Evolutionary conservation across 2,329 filamentous ascomycete genomes (phyloP).

Genomic region (Fusarium hainanense): DNA sequence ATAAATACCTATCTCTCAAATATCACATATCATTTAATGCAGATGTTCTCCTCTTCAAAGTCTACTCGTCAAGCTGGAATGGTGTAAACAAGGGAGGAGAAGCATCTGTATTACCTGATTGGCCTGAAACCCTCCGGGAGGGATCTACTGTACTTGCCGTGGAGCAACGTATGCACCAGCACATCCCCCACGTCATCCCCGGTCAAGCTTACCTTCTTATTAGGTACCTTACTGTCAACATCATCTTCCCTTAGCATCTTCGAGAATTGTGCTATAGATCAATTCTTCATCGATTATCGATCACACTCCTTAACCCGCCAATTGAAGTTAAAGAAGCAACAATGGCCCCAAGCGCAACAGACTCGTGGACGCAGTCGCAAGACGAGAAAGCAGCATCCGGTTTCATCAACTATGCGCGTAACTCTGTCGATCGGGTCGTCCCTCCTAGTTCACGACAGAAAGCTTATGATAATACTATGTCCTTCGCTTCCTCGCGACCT

Average conservation of each 20-base stretch:
- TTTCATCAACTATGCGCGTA: constrained; percentile 55
- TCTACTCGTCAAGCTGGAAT: background rate
- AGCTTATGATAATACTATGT: constrained; percentile 62
- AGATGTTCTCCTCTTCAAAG: background rate
- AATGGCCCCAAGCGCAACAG: constrained; percentile 27
- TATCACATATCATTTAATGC: background rate
- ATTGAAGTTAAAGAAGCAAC: background rate
- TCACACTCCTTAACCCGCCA: background rate
- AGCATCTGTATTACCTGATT: constrained; percentile 14
- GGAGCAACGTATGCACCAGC: background rate
- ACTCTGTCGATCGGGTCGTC: constrained; percentile 63
- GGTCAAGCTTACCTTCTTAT: background rate
- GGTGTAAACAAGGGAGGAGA: constrained; percentile 6
- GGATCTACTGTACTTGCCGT: background rate
- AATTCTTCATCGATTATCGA: background rate
- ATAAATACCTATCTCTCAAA: background rate
- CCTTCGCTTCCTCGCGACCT: constrained; percentile 72
- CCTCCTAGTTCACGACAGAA: constrained; percentile 70
- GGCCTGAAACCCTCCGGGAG: background rate
- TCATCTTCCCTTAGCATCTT: background rate
- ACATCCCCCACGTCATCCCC: constrained; percentile 33
- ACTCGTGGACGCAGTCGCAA: constrained; percentile 42
- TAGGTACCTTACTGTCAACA: background rate
- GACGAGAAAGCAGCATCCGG: constrained; percentile 51
- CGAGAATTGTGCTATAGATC: constrained; percentile 1